phyloP scores from a whole-genome alignment of 1,284 basidiomycete species.

The Sanguinoderma infundibulare region DNA sequence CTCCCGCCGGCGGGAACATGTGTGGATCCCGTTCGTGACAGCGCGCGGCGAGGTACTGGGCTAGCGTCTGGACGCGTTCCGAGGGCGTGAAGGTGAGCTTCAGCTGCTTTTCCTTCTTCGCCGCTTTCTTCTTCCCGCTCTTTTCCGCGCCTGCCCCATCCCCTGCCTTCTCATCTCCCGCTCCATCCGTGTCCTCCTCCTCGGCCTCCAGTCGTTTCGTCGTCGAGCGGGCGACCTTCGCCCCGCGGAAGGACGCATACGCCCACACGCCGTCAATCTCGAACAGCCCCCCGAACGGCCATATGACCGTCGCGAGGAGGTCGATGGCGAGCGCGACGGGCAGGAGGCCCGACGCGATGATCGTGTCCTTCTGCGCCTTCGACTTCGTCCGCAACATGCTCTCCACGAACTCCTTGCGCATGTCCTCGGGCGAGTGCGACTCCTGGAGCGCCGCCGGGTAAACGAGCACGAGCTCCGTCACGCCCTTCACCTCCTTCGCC shows the following conservation, averaged over 20 bases:
- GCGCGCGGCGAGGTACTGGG: not conserved
- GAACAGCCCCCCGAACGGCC: not conserved
- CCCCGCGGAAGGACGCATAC: slow-evolving; percentile 2
- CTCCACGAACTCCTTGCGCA: slow-evolving; percentile 1
- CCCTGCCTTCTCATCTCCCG: not conserved
- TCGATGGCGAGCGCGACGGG: slow-evolving; percentile 1
- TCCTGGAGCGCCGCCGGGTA: not conserved
- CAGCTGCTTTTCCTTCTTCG: slow-evolving; percentile 1
- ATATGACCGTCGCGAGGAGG: not conserved
- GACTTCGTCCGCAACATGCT: slow-evolving; percentile 3
- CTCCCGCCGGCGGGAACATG: slow-evolving; percentile 1
- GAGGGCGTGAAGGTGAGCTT: slow-evolving; percentile 3
- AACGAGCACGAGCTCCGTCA: not conserved
- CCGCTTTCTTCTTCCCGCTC: not conserved
- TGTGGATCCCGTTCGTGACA: not conserved
- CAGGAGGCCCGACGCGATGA: not conserved
- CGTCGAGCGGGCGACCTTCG: not conserved
- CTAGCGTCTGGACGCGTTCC: not conserved
- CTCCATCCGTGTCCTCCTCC: not conserved
- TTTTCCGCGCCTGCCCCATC: not conserved
- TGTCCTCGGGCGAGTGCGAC: not conserved
- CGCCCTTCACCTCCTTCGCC: not conserved
- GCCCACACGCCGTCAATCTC: slow-evolving; percentile 5
- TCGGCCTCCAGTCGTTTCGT: not conserved
- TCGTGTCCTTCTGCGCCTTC: not conserved